Conservation (phyloP, 257 asterid species). For the Scutellaria galericulata region DNA sequence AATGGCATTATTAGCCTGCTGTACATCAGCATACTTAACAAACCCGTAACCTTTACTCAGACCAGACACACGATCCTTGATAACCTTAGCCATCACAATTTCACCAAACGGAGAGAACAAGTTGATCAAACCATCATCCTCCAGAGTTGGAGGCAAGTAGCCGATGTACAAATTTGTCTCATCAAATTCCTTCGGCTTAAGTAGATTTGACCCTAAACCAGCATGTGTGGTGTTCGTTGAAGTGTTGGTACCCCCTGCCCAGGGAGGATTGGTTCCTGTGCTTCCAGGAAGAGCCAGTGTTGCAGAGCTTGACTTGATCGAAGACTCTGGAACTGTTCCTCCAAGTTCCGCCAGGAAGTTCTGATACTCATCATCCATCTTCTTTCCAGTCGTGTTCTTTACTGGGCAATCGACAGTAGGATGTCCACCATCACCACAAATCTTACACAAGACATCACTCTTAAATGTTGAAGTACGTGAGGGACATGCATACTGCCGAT, state of each 20-base stretch:
- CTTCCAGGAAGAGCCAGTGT: slow-evolving; percentile 75
- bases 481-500: slow-evolving; percentile 92
- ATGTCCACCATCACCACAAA: slow-evolving; percentile 98
- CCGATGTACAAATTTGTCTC: slow-evolving; percentile 92
- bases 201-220: slow-evolving; percentile 53
- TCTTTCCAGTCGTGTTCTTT: slow-evolving; percentile 90
- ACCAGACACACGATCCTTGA: slow-evolving; percentile 78
- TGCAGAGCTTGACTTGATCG: slow-evolving; percentile 52
- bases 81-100: slow-evolving; percentile 96
- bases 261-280: slow-evolving; percentile 77
- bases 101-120: slow-evolving; percentile 87
- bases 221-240: slow-evolving; percentile 53
- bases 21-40: slow-evolving; percentile 85
- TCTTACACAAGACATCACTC: slow-evolving; percentile 90
- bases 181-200: slow-evolving; percentile 88
- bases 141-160: slow-evolving; percentile 86
- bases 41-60: slow-evolving; percentile 94
- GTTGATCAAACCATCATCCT: slow-evolving; percentile 82
- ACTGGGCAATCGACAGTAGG: slow-evolving; percentile 96
- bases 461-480: slow-evolving; percentile 82
- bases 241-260: slow-evolving; percentile 62
- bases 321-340: slow-evolving; percentile 80
- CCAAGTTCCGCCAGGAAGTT: slow-evolving; percentile 93
- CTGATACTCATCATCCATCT: slow-evolving; percentile 98
- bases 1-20: slow-evolving; percentile 88